phyloP scores from a whole-genome alignment of 139 green algal genomes.

The Coelastrella sp. region DNA sequence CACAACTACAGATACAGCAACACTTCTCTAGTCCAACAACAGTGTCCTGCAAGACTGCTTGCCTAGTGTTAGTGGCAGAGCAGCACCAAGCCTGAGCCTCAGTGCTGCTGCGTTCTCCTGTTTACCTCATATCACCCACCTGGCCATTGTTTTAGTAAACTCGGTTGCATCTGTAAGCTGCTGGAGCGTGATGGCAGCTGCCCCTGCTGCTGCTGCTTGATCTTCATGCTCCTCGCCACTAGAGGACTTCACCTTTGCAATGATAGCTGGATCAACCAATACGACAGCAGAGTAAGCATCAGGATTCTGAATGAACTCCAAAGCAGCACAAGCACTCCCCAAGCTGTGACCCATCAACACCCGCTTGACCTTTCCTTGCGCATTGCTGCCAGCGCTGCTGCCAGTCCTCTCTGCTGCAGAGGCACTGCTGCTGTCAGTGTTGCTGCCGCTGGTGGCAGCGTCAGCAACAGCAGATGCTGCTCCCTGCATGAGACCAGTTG shows the following conservation, averaged over 20 bases:
- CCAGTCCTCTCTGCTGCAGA: constrained; percentile 1
- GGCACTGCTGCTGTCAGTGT: neutral
- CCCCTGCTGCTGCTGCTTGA: neutral
- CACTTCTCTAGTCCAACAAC: too few species aligned
- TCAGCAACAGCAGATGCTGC: constrained; percentile 1
- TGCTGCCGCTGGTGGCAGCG: neutral
- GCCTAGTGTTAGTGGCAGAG: too few species aligned
- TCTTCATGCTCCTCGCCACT: neutral
- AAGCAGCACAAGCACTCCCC: constrained; percentile 73
- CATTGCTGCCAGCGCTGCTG: neutral
- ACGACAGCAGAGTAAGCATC: constrained; percentile 69
- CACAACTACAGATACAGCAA: neutral
- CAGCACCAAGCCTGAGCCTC: too few species aligned
- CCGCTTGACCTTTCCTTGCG: constrained; percentile 40
- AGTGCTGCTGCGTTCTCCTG: neutral
- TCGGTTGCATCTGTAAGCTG: constrained; percentile 35
- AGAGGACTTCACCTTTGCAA: constrained; percentile 51
- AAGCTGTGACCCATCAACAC: constrained; percentile 87
- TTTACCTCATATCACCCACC: neutral
- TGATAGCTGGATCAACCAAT: constrained; percentile 85
- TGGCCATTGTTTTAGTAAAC: constrained; percentile 29
- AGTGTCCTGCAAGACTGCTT: too few species aligned
- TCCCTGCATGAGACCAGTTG: neutral
- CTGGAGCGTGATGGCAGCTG: constrained; percentile 20
- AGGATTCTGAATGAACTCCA: constrained; percentile 64